Base-by-base conservation (phyloP, 768 basidiomycete genomes). In the Imleria badia region DNA sequence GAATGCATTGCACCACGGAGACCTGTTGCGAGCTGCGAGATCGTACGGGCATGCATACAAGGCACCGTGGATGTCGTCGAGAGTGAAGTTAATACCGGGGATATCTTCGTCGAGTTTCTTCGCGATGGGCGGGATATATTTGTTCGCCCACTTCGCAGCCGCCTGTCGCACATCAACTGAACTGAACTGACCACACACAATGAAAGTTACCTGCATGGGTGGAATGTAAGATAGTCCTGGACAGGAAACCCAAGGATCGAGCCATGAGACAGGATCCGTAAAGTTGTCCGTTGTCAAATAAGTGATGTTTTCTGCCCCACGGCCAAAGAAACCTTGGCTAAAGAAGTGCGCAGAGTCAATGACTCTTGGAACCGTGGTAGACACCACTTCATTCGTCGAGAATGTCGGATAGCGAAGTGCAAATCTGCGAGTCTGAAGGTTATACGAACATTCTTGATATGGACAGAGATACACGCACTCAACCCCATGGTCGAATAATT, bases 21-120 rank as follows among this genome's bases (percentile, higher is more conserved):
- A 72, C 19, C 44, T 45, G 19, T 63, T 56, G 46, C 62, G 56
- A 19, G 73, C 70, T 3, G 75, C 76, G 36, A 73, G 63, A 53
- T 76, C 76, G 43, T 75, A 78, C 34, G 75, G 70, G 47, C 75
- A 75, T 22, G 75, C 75, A 47, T 72, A 75, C 46, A 78, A 66
- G 51, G 74, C 74, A 26, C 77, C 77, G 35, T 62, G 74, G 13
- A 66, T 60, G 56, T 73, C 67, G 36, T 68, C 56, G 7, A 57
- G 29, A 12, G 68, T 61, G 31, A 77, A 66, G 34, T 55, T 58
- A 17, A 75, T 63, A 0, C 62, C 71, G 1, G 73, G 75, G 12
- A 76, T 48, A 31, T 68, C 59, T 35, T 60, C 44, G 55, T 75
- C 73, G 44, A 78, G 63, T 42, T 73, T 70, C 12, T 62, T 51